Conservation (phyloP, 1,139 yeast species). For the Geotrichum fermentans region DNA sequence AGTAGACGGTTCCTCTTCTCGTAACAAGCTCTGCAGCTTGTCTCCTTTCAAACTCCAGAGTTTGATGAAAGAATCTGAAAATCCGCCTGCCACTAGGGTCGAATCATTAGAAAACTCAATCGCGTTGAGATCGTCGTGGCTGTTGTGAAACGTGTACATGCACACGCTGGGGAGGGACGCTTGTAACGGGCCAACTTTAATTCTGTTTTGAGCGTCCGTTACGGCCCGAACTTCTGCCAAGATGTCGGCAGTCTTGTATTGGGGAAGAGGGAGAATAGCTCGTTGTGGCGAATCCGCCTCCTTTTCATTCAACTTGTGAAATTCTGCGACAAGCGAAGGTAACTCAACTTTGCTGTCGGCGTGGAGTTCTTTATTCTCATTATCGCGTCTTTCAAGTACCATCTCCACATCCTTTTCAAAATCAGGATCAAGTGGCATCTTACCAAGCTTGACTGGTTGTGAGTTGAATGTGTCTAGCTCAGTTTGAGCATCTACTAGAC, state of each 20-base stretch:
- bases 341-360: slow-evolving; percentile 11
- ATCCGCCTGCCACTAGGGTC: slow-evolving; percentile 86
- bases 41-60: slow-evolving; percentile 92
- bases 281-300: slow-evolving; percentile 64
- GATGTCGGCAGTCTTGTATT: slow-evolving; percentile 73
- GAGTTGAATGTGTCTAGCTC: slow-evolving; percentile 52
- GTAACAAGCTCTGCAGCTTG: slow-evolving; percentile 62
- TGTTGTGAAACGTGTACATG: slow-evolving; percentile 96
- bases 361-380: slow-evolving; percentile 24
- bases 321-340: slow-evolving; percentile 46
- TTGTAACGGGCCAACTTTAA: slow-evolving; percentile 61
- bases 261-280: slow-evolving; percentile 78
- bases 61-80: slow-evolving; percentile 84
- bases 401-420: slow-evolving; percentile 79
- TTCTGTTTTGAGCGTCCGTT: slow-evolving; percentile 73
- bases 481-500: slow-evolving; percentile 40
- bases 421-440: slow-evolving; percentile 79
- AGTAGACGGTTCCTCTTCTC: slow-evolving; percentile 47
- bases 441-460: slow-evolving; percentile 75
- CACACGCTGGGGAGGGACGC: slow-evolving; percentile 91
- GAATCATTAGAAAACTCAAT: slow-evolving; percentile 84
- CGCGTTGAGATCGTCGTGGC: slow-evolving; percentile 80
- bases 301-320: slow-evolving; percentile 41
- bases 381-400: slow-evolving; percentile 71
- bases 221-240: slow-evolving; percentile 72